Base-by-base conservation (phyloP, 805 yeast genomes). In the Lachancea dasiensis region DNA sequence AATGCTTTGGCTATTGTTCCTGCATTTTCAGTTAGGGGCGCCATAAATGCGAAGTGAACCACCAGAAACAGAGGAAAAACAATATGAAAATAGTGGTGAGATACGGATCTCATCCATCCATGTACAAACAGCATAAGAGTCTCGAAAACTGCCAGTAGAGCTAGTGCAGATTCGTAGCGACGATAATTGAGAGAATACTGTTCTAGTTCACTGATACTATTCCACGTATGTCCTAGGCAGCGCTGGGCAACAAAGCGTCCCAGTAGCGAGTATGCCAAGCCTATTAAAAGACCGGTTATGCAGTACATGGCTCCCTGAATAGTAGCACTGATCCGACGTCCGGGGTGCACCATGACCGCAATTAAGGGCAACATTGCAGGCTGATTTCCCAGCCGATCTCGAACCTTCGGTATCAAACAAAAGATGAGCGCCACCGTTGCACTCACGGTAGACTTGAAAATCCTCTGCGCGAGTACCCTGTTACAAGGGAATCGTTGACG, bases 291-390 rank as follows among this genome's bases (percentile, higher is more conserved):
- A 0, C 76, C 77, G 2, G 67, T 54, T 2, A 59, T 43, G 47
- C 71, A 67, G 31, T 67, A 56, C 3, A 67, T 48, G 6, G 60
- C 59, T 16, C 66, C 65, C 43, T 71, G 73, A 18, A 71, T 57
- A 49, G 71, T 69, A 5, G 70, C 64, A 16, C 75, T 72, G 2
- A 69, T 57, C 35, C 77, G 59, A 44, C 74, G 61, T 0, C 76
- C 75, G 2, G 75, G 75, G 45, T 70, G 73, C 4, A 68, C 67
- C 49, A 67, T 68, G 11, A 70, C 74, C 1, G 73, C 63, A 4
- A 68, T 61, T 27, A 71, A 45, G 0, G 73, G 70, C 8, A 70
- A 49, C 65, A 71, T 63, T 8, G 69, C 68, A 1, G 71, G 67
- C 25, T 68, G 65, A 4, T 48, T 48, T 4, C 75, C 75, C 13